Percentiles rank a stretch among this genome's conserved stretches.
phyloP scores from a whole-genome alignment of 2,329 filamentous ascomycete genomes.

The Arthrinium puccinioides region DNA sequence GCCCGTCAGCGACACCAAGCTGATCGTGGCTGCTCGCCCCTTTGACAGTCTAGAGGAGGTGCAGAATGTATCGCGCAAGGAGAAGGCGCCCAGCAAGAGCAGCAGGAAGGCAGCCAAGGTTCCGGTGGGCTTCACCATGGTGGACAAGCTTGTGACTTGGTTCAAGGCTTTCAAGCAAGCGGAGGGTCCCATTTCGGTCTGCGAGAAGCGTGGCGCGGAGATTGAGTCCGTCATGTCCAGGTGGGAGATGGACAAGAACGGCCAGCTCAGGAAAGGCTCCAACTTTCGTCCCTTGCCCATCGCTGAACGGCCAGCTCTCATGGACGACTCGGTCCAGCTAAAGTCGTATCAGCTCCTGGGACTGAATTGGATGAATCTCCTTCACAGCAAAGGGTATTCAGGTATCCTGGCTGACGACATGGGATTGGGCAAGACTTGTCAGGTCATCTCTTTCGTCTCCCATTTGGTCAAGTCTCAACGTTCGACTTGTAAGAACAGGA shows the following conservation, averaged over 20 bases:
- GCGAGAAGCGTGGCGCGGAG: conserved; percentile 38
- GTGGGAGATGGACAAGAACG: conserved; percentile 23
- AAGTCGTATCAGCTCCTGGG: conserved; percentile 94
- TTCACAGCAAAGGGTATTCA: conserved; percentile 73
- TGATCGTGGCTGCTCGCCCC: conserved; percentile 67
- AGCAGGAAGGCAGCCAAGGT: conserved; percentile 23
- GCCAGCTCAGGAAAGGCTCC: conserved; percentile 24
- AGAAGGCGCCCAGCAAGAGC: conserved; percentile 22
- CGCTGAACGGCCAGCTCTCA: conserved; percentile 62
- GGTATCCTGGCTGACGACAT: conserved; percentile 97
- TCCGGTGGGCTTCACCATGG: conserved; percentile 22
- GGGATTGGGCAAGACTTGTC: conserved; percentile 93
- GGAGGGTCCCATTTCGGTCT: conserved; percentile 29
- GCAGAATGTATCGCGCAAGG: conserved; percentile 47
- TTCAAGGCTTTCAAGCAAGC: conserved; percentile 38
- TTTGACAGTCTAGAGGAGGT: conserved; percentile 61
- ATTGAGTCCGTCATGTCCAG: conserved; percentile 17
- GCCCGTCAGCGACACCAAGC: conserved; percentile 59
- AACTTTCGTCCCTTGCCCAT: conserved; percentile 32
- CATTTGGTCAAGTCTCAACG: conserved; percentile 61
- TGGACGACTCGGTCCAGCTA: conserved; percentile 69
- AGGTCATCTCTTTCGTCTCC: conserved; percentile 87
- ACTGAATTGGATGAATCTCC: conserved; percentile 84
- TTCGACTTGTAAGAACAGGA: conserved; percentile 12
- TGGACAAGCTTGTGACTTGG: conserved; percentile 35